Percentiles rank a stretch among this genome's conserved stretches.
Conservation (phyloP, 2,329 filamentous ascomycete species). For the Hortaea sp. region DNA sequence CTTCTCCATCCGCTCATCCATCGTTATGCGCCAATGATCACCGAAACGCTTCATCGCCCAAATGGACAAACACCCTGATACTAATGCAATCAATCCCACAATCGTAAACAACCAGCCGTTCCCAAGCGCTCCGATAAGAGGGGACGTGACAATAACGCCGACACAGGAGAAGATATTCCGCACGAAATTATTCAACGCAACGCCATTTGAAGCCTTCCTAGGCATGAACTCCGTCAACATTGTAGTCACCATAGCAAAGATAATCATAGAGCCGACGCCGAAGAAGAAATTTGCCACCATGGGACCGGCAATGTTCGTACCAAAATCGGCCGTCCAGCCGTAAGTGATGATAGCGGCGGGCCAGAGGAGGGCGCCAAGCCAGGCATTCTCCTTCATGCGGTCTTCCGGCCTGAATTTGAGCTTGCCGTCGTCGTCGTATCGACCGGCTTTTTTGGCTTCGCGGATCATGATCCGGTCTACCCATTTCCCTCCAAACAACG, state of each 20-base stretch:
- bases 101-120: conserved; percentile 69
- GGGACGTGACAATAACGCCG: conserved; percentile 58
- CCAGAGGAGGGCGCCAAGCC: conserved; percentile 61
- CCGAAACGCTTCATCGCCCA: conserved; percentile 26
- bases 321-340: conserved; percentile 60
- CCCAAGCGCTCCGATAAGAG: conserved; percentile 60
- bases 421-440: conserved; percentile 57
- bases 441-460: conserved; percentile 57
- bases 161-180: conserved; percentile 69
- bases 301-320: conserved; percentile 33
- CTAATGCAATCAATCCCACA: conserved; percentile 19
- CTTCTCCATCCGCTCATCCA: conserved; percentile 21
- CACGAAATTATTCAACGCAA: conserved; percentile 73
- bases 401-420: conserved; percentile 67
- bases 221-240: conserved; percentile 83
- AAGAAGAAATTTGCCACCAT: conserved; percentile 42
- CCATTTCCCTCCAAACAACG: conserved; percentile 64
- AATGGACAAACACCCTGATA: conserved; percentile 18
- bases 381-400: conserved; percentile 72
- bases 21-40: conserved; percentile 21
- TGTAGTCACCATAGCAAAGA: conserved; percentile 62
- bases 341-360: conserved; percentile 64
- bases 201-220: conserved; percentile 56
- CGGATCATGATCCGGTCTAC: conserved; percentile 72
- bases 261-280: conserved; percentile 67